Percentiles rank a stretch among this genome's conserved stretches.
Conservation (phyloP, 2,329 filamentous ascomycete genomes). For the Ophiocordyceps sinensis region DNA sequence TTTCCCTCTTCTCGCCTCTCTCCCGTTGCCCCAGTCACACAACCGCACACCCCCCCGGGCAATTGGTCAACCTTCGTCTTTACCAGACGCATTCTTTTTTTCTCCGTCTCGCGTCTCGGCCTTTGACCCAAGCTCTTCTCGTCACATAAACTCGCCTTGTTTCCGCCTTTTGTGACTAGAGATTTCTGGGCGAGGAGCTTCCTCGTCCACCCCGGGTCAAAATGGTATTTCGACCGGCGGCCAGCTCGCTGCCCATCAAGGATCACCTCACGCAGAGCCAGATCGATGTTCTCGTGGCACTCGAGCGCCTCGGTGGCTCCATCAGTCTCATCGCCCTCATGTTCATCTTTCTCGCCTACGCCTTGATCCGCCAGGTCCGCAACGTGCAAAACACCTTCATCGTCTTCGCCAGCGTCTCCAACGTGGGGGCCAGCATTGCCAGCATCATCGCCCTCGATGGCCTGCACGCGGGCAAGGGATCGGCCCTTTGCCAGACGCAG, state of each 20-base stretch:
- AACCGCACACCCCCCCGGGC: too few relatives aligned
- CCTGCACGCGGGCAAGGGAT: conserved; percentile 35
- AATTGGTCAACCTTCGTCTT: too few relatives aligned
- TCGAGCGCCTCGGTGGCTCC: conserved; percentile 39
- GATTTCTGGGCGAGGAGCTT: background rate
- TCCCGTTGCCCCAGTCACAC: too few relatives aligned
- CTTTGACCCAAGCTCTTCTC: background rate
- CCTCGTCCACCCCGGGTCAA: background rate
- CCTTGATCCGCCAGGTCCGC: conserved; percentile 33
- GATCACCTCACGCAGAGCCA: conserved; percentile 20
- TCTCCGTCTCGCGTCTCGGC: background rate
- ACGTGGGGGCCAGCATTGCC: conserved; percentile 45
- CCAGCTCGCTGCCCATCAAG: background rate
- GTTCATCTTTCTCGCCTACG: conserved; percentile 37
- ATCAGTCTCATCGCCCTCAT: conserved; percentile 36
- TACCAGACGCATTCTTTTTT: too few relatives aligned
- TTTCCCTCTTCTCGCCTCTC: too few relatives aligned
- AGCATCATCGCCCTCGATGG: conserved; percentile 59
- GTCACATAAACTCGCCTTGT: too few relatives aligned
- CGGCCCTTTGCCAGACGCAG: conserved; percentile 46
- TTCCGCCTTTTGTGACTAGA: too few relatives aligned
- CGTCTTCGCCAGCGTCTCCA: conserved; percentile 44
- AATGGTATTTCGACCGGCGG: background rate
- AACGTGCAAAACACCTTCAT: conserved; percentile 49
- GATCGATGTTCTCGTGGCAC: conserved; percentile 25